Percentiles rank a stretch among this genome's conserved stretches.
Evolutionary conservation across 805 yeast species (phyloP).

Genomic region (Saturnispora quitensis): DNA sequence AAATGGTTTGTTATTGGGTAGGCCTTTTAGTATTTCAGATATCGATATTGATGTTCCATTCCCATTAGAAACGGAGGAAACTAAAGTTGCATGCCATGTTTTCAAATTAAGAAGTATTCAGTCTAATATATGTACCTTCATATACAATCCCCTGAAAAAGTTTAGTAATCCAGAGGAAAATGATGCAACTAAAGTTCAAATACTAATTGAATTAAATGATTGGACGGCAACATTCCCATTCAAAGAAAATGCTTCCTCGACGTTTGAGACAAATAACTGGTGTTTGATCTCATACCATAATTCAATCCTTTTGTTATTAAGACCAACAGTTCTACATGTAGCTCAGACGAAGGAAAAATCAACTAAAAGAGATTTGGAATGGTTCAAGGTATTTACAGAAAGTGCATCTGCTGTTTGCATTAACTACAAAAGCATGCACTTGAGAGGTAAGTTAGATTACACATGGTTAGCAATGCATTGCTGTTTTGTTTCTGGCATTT

Average conservation of each 20-base stretch:
- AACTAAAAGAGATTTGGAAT: conserved; percentile 20
- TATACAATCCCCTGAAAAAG: conserved; percentile 22
- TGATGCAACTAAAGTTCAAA: conserved; percentile 24
- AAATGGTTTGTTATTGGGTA: conserved; percentile 27
- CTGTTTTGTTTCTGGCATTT: conserved; percentile 24
- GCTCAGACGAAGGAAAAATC: conserved; percentile 12
- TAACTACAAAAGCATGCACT: conserved; percentile 22
- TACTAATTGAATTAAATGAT: conserved; percentile 25
- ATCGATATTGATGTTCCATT: conserved; percentile 27
- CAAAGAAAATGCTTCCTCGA: conserved; percentile 19
- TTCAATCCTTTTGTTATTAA: conserved; percentile 23
- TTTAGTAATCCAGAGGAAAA: conserved; percentile 18
- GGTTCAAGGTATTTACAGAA: conserved; percentile 28
- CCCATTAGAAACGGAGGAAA: conserved; percentile 18
- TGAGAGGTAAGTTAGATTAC: conserved; percentile 20
- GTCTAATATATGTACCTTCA: conserved; percentile 27
- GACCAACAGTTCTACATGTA: conserved; percentile 25
- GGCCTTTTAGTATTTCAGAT: conserved; percentile 31
- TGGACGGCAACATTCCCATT: conserved; percentile 28
- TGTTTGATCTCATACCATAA: conserved; percentile 28
- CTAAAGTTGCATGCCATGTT: conserved; percentile 24
- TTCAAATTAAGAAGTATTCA: conserved; percentile 27
- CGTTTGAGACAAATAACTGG: conserved; percentile 28
- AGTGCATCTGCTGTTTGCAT: conserved; percentile 25
- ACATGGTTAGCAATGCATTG: conserved; percentile 29